These are phyloP conservation scores for Penicillium digitatum DNA, from an alignment of 2,329 filamentous ascomycete species.

Conservation along the genomic window DNA sequence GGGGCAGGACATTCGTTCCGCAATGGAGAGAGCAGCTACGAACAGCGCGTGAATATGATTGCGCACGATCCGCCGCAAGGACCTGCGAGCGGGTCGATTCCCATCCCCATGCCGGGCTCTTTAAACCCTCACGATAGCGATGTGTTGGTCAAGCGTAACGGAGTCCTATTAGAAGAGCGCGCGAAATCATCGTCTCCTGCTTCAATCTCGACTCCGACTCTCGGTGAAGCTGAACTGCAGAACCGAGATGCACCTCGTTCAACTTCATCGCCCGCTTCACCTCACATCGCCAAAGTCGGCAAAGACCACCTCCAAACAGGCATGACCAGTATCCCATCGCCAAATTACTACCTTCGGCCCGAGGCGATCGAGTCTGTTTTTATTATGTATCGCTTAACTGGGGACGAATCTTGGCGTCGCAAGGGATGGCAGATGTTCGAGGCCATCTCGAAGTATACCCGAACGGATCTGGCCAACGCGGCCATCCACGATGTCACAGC, in stretches of 20 bases:
- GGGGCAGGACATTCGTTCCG: constrained; percentile 28
- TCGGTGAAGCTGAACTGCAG: neutral
- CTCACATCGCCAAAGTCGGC: constrained; percentile 37
- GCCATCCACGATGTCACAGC: constrained; percentile 64
- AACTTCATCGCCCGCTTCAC: constrained; percentile 23
- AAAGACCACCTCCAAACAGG: constrained; percentile 44
- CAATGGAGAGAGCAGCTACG: constrained; percentile 24
- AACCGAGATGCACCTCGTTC: constrained; percentile 17
- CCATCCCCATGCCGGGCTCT: constrained; percentile 24
- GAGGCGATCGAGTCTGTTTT: constrained; percentile 81
- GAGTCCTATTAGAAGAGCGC: constrained; percentile 1
- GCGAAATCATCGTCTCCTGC: neutral
- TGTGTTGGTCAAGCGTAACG: constrained; percentile 16
- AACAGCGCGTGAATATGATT: constrained; percentile 21
- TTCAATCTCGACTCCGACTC: constrained; percentile 3
- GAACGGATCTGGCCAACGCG: constrained; percentile 60
- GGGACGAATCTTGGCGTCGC: constrained; percentile 60
- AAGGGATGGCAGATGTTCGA: constrained; percentile 73
- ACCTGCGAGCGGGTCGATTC: constrained; percentile 7
- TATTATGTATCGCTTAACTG: constrained; percentile 70
- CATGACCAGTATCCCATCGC: constrained; percentile 37
- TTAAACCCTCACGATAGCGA: constrained; percentile 22
- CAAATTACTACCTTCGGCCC: constrained; percentile 50
- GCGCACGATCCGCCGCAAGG: constrained; percentile 8
- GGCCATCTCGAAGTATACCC: constrained; percentile 58